Evolutionary conservation across 352 stramenopile genomes (phyloP).

Genomic region (Labyrinthula sp.): DNA sequence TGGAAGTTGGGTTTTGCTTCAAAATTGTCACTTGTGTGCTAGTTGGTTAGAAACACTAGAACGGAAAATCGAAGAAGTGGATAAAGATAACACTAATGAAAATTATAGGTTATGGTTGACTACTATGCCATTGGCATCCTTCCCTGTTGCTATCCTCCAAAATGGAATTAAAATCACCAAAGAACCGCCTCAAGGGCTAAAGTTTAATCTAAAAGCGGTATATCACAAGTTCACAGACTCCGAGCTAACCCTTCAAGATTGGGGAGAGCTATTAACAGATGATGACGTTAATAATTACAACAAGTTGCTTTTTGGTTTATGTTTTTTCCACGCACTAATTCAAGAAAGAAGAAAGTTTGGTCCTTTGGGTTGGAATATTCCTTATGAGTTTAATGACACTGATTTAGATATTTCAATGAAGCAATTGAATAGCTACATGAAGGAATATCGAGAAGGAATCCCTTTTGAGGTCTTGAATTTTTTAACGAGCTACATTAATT

Average conservation of each 20-base stretch:
- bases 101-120: slow-evolving; percentile 83
- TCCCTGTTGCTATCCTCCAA: slow-evolving; percentile 70
- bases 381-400: slow-evolving; percentile 87
- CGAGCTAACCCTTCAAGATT: slow-evolving; percentile 56
- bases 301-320: slow-evolving; percentile 74
- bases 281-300: slow-evolving; percentile 35
- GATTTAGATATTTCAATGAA: slow-evolving; percentile 60
- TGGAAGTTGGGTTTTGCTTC: slow-evolving; percentile 78
- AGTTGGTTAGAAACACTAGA: slow-evolving; percentile 80
- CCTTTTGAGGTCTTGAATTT: slow-evolving; percentile 46
- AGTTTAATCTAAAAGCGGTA: slow-evolving; percentile 65
- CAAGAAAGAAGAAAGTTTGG: slow-evolving; percentile 79
- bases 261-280: too few relatives aligned
- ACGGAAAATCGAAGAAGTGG: slow-evolving; percentile 74
- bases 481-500: slow-evolving; percentile 71
- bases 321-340: slow-evolving; percentile 75
- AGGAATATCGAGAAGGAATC: slow-evolving; percentile 43
- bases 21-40: slow-evolving; percentile 80
- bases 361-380: slow-evolving; percentile 79
- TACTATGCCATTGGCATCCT: slow-evolving; percentile 45
- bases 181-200: slow-evolving; percentile 70
- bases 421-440: slow-evolving; percentile 42
- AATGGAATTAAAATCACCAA: slow-evolving; percentile 89
- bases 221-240: slow-evolving; percentile 74
- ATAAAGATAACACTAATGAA: slow-evolving; percentile 49